Percentiles rank a stretch among this genome's conserved stretches.
Evolutionary conservation across 345 rosid genomes (phyloP).

Genomic region (Sisymbrium irio): DNA sequence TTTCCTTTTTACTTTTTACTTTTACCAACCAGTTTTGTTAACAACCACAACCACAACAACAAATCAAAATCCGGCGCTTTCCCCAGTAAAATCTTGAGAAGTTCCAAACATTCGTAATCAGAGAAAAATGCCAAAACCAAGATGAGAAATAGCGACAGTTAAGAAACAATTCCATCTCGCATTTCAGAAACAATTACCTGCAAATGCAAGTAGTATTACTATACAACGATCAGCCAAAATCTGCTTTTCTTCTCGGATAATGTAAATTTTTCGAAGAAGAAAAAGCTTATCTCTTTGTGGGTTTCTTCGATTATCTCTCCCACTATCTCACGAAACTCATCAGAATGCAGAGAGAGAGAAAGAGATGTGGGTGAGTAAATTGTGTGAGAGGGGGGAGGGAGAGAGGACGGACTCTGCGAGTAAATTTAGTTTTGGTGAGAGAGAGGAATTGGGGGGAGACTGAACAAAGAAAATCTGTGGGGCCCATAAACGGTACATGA

Average conservation of each 20-base stretch:
- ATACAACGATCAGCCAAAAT: not conserved
- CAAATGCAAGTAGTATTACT: not conserved
- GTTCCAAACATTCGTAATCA: not conserved
- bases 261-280: not conserved
- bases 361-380: not conserved
- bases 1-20: not conserved
- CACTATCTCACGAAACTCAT: constrained; percentile 14
- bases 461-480: constrained; percentile 21
- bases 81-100: not conserved
- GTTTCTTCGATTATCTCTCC: constrained; percentile 7
- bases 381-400: too few relatives aligned
- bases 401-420: not conserved
- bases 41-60: not conserved
- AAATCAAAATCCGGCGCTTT: not conserved
- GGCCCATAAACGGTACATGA: constrained; percentile 32
- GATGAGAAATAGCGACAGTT: not conserved
- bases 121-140: not conserved
- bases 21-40: not conserved
- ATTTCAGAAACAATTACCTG: constrained; percentile 25
- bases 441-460: constrained; percentile 11
- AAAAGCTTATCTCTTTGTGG: not conserved
- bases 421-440: not conserved
- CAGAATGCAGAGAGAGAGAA: constrained; percentile 2
- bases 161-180: not conserved
- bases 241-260: not conserved